Evolutionary conservation across 1,284 basidiomycete species (phyloP).

Genomic region (Apiotrichum domesticum): DNA sequence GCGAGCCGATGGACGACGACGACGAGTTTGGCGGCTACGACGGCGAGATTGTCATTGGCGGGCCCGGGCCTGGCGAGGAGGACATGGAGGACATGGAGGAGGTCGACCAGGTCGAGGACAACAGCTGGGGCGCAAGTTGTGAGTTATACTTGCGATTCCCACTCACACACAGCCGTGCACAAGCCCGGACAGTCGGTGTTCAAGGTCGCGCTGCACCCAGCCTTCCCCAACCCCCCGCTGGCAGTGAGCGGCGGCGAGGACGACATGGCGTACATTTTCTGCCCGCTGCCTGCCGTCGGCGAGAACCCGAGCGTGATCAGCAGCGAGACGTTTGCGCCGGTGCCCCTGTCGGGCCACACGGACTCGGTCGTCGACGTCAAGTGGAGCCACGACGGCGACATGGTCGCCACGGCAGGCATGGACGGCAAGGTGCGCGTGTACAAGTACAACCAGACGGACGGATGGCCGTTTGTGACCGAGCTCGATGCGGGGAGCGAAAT

Average conservation of each 20-base stretch:
- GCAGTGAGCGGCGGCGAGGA: constrained; percentile 93
- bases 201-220: constrained; percentile 67
- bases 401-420: constrained; percentile 94
- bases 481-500: constrained; percentile 93
- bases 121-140: constrained; percentile 22
- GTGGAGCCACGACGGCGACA: constrained; percentile 82
- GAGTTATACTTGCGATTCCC: constrained; percentile 4
- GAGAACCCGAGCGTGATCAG: constrained; percentile 12
- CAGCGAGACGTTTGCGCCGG: constrained; percentile 69
- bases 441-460: constrained; percentile 64
- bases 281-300: constrained; percentile 31
- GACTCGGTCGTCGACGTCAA: constrained; percentile 79
- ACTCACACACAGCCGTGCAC: constrained; percentile 35
- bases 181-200: constrained; percentile 63
- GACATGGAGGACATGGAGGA: constrained; percentile 21
- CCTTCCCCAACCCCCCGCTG: constrained; percentile 67
- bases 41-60: constrained; percentile 48
- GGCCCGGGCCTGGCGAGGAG: constrained; percentile 26
- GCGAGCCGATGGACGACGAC: constrained; percentile 49
- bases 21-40: constrained; percentile 51
- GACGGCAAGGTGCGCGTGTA: constrained; percentile 90
- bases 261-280: constrained; percentile 85
- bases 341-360: constrained; percentile 80
- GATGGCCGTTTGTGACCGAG: constrained; percentile 90
- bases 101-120: constrained; percentile 25